These are phyloP conservation scores for Geotrichum cucujoidarum DNA, from an alignment of 1,139 yeast species.

Conservation along the genomic window DNA sequence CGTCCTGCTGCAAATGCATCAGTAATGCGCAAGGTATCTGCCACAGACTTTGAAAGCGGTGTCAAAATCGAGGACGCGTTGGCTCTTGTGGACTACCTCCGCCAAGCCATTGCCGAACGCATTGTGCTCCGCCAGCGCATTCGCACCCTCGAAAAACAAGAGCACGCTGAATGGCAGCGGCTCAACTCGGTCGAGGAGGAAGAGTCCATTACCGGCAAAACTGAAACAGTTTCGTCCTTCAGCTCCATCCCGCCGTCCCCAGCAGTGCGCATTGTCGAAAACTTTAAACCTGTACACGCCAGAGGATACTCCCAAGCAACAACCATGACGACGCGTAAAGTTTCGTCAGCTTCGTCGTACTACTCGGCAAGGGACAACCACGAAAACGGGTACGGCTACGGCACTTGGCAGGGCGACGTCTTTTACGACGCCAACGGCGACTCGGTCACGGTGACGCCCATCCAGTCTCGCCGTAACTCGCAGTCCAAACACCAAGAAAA, in stretches of 20 bases:
- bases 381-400: not conserved
- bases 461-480: conserved; percentile 2
- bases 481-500: not conserved
- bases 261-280: not conserved
- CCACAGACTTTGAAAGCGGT: conserved; percentile 8
- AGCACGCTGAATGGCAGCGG: conserved; percentile 6
- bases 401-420: conserved; percentile 1
- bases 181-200: conserved; percentile 8
- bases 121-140: conserved; percentile 33
- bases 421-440: conserved; percentile 6
- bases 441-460: conserved; percentile 10
- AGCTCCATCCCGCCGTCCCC: not conserved
- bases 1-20: conserved; percentile 8
- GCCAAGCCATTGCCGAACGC: conserved; percentile 35
- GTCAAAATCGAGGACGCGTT: conserved; percentile 30
- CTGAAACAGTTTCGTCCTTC: conserved; percentile 13
- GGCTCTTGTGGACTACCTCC: conserved; percentile 34
- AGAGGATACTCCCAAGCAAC: not conserved
- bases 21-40: conserved; percentile 1
- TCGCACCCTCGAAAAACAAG: conserved; percentile 25
- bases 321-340: not conserved
- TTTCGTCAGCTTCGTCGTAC: not conserved
- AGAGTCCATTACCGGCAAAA: conserved; percentile 11
- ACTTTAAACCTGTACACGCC: not conserved
- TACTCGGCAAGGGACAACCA: not conserved